Percentiles rank a stretch among this genome's conserved stretches.
Conservation (phyloP, 345 rosid genomes). For the Ceriops zippeliana region DNA sequence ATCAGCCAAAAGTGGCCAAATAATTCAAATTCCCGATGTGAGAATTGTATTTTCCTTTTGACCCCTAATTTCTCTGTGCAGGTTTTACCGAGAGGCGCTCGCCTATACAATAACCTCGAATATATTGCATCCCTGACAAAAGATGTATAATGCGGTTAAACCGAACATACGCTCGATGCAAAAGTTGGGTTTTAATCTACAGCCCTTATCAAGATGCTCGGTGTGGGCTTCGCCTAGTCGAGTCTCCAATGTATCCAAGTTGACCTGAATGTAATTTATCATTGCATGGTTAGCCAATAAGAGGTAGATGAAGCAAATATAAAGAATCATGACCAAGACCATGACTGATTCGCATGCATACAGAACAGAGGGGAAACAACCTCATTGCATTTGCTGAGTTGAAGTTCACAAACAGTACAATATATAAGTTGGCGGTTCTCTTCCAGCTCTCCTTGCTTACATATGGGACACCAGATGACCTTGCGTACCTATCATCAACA, state of each 20-base stretch:
- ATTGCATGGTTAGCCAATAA: not conserved
- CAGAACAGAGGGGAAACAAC: conserved; percentile 26
- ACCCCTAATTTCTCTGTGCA: too few species aligned
- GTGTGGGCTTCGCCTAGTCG: conserved; percentile 61
- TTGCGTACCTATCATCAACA: conserved; percentile 38
- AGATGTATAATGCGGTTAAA: conserved; percentile 73
- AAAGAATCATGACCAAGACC: not conserved
- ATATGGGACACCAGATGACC: conserved; percentile 85
- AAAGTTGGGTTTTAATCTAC: conserved; percentile 65
- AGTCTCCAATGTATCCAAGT: conserved; percentile 41
- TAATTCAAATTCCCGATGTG: too few species aligned
- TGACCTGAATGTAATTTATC: conserved; percentile 37
- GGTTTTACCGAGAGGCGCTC: not conserved
- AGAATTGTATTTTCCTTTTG: too few species aligned
- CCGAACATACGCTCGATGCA: conserved; percentile 41
- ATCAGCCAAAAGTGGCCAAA: too few species aligned
- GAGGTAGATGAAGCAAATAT: not conserved
- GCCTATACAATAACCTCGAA: conserved; percentile 62
- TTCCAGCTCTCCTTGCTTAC: conserved; percentile 70
- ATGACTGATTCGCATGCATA: not conserved
- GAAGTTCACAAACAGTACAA: conserved; percentile 65
- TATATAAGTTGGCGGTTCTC: conserved; percentile 51
- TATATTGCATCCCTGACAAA: conserved; percentile 56
- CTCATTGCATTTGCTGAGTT: conserved; percentile 63
- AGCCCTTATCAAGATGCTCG: conserved; percentile 72